These are phyloP conservation scores for Ceratobasidium sp. DNA, from an alignment of 1,284 basidiomycete genomes.

Conservation along the genomic window DNA sequence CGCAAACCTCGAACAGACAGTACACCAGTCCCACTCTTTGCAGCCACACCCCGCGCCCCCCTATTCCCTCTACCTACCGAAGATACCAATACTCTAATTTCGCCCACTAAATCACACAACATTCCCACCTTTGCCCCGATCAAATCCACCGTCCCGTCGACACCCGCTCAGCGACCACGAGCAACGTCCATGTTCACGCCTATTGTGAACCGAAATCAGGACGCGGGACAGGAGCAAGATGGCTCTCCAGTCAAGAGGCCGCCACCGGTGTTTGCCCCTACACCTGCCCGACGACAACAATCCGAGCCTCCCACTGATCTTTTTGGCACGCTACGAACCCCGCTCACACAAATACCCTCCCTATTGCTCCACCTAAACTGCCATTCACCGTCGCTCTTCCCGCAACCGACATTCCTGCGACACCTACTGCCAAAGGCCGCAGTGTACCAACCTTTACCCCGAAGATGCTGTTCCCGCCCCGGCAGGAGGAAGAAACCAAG, in stretches of 20 bases:
- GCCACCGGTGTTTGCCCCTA: slow-evolving; percentile 27
- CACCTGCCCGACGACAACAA: slow-evolving; percentile 1
- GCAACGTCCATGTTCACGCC: slow-evolving; percentile 9
- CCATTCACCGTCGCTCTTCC: slow-evolving; percentile 12
- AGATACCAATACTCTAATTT: not conserved
- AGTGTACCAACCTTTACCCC: slow-evolving; percentile 14
- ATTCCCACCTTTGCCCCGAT: slow-evolving; percentile 12
- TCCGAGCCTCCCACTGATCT: not conserved
- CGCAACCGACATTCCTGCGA: slow-evolving; percentile 3
- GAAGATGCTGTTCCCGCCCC: slow-evolving; percentile 4
- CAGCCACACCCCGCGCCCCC: slow-evolving; percentile 25
- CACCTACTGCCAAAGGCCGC: slow-evolving; percentile 16
- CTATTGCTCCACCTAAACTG: slow-evolving; percentile 3
- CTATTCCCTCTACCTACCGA: not conserved
- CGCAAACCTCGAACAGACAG: not conserved
- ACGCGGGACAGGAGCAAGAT: not conserved
- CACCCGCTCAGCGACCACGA: not conserved
- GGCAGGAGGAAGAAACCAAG: not conserved
- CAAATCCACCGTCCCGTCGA: not conserved
- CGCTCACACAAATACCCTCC: not conserved
- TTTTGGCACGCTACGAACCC: not conserved
- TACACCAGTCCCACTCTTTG: slow-evolving; percentile 13
- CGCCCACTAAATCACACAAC: slow-evolving; percentile 8
- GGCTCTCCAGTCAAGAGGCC: slow-evolving; percentile 19
- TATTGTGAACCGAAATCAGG: not conserved